Conservation (phyloP, 148 eudicot species). For the Diospyros lotus region DNA sequence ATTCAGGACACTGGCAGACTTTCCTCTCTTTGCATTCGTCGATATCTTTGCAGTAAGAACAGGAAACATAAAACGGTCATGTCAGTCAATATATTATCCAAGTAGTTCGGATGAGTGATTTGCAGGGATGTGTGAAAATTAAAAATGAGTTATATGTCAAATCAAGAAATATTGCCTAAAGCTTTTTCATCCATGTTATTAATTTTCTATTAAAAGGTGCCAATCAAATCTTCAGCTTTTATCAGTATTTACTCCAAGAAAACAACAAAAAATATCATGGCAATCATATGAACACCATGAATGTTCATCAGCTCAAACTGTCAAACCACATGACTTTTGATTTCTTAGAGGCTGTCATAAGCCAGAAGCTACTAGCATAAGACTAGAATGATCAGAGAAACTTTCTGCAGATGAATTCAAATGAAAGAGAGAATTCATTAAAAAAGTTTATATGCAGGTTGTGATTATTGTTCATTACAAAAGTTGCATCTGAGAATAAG, state of each 20-base stretch:
- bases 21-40: slow-evolving; percentile 88
- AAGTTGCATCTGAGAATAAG: too few species aligned
- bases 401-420: too few species aligned
- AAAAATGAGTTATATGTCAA: background rate
- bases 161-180: background rate
- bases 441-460: too few species aligned
- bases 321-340: background rate
- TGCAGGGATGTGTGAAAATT: background rate
- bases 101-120: background rate
- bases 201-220: background rate
- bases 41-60: slow-evolving; percentile 43
- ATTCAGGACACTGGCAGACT: slow-evolving; percentile 87
- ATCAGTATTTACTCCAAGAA: slow-evolving; percentile 1
- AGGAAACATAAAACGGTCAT: background rate
- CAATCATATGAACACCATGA: too few species aligned
- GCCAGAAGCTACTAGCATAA: too few species aligned
- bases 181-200: background rate
- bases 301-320: background rate
- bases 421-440: too few species aligned
- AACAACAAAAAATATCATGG: too few species aligned
- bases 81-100: slow-evolving; percentile 2
- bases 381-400: too few species aligned
- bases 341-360: too few species aligned
- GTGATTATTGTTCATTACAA: too few species aligned
- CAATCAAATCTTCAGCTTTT: background rate